Conservation (phyloP, 176 grass and related monocot genomes). For the Phragmites australis region DNA sequence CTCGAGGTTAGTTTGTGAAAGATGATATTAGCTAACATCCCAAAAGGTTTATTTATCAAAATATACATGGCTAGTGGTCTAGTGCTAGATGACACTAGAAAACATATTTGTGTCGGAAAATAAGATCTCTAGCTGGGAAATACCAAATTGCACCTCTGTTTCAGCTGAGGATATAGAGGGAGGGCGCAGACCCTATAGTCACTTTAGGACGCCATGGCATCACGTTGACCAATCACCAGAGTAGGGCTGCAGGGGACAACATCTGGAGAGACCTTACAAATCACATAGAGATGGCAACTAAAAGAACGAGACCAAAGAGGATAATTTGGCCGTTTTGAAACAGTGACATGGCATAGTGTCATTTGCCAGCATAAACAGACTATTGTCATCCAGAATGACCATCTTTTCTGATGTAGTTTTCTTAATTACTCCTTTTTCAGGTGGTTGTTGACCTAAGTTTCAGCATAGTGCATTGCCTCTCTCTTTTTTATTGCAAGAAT, state of each 20-base stretch:
- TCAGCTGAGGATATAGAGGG: constrained; percentile 13
- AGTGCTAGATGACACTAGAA: constrained; percentile 25
- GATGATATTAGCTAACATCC: constrained; percentile 19
- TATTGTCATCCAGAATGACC: constrained; percentile 23
- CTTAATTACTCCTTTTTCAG: constrained; percentile 11
- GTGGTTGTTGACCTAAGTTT: constrained; percentile 1
- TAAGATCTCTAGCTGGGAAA: constrained; percentile 6
- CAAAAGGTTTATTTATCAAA: constrained; percentile 13
- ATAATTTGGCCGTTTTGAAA: constrained; percentile 6
- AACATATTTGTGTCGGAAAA: constrained; percentile 1
- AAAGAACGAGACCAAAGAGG: constrained; percentile 7
- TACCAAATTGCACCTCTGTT: background rate
- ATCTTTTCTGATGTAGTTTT: constrained; percentile 9
- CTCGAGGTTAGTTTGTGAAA: constrained; percentile 61
- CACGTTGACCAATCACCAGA: constrained; percentile 1
- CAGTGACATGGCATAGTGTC: constrained; percentile 7
- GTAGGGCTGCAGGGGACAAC: background rate
- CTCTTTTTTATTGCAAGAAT: constrained; percentile 24
- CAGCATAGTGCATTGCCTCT: background rate
- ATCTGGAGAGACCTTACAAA: background rate
- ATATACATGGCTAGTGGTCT: background rate
- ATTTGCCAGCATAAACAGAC: background rate
- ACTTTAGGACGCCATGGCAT: background rate
- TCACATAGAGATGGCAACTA: background rate
- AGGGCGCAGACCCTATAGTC: background rate